Evolutionary conservation across 2,329 filamentous ascomycete genomes (phyloP).

Genomic region (Bimuria novae-zelandiae): DNA sequence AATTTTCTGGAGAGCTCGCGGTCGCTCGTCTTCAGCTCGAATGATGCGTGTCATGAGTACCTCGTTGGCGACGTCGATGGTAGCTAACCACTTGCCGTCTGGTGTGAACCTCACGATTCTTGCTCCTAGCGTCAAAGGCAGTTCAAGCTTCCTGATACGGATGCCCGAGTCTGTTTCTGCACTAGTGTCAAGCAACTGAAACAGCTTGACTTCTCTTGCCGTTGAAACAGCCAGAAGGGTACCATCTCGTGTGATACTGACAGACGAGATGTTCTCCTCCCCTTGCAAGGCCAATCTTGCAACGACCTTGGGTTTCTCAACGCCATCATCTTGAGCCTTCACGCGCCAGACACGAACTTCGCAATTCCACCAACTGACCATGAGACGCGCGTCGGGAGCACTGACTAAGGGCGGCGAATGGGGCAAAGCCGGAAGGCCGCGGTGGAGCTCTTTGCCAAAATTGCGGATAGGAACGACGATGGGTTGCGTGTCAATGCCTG

Average conservation of each 20-base stretch:
- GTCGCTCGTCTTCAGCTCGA: slow-evolving; percentile 47
- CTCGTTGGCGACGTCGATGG: slow-evolving; percentile 53
- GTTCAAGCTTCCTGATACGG: slow-evolving; percentile 70
- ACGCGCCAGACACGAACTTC: slow-evolving; percentile 83
- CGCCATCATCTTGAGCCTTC: slow-evolving; percentile 52
- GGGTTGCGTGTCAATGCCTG: slow-evolving; percentile 83
- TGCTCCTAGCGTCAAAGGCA: slow-evolving; percentile 70
- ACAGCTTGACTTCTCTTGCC: slow-evolving; percentile 74
- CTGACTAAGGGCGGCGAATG: slow-evolving; percentile 76
- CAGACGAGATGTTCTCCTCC: slow-evolving; percentile 82
- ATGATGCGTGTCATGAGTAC: slow-evolving; percentile 55
- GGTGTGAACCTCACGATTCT: slow-evolving; percentile 71
- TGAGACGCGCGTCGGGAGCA: slow-evolving; percentile 71
- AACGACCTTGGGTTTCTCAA: slow-evolving; percentile 50
- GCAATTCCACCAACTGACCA: slow-evolving; percentile 91
- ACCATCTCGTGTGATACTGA: slow-evolving; percentile 71
- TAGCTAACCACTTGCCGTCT: slow-evolving; percentile 70
- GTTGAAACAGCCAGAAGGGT: slow-evolving; percentile 78
- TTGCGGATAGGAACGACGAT: slow-evolving; percentile 79
- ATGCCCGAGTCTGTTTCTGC: slow-evolving; percentile 63
- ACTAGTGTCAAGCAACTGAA: slow-evolving; percentile 64
- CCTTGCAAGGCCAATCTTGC: slow-evolving; percentile 53
- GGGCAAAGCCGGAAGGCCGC: slow-evolving; percentile 80
- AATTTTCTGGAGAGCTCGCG: slow-evolving; percentile 44
- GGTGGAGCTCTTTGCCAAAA: slow-evolving; percentile 78